Evolutionary conservation across 352 stramenopile genomes (phyloP).

Genomic region (Pythium rhizo-oryzae): DNA sequence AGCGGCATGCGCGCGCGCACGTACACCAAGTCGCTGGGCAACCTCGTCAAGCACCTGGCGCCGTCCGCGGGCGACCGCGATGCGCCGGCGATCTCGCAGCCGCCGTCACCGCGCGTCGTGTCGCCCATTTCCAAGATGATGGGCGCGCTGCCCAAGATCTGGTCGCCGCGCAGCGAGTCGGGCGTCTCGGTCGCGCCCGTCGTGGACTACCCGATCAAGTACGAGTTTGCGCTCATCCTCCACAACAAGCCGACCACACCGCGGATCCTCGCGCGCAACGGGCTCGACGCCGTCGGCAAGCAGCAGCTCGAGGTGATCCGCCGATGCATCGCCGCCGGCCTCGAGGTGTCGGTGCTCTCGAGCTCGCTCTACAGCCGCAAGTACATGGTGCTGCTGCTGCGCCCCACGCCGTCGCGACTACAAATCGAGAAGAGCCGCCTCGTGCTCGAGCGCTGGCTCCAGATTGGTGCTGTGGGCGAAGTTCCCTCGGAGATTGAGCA

Average conservation of each 20-base stretch:
- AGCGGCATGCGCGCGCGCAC: slow-evolving; percentile 45
- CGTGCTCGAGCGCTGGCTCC: slow-evolving; percentile 82
- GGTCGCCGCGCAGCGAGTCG: slow-evolving; percentile 62
- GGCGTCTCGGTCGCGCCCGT: slow-evolving; percentile 35
- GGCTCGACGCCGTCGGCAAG: slow-evolving; percentile 70
- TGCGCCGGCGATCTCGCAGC: slow-evolving; percentile 13
- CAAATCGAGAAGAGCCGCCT: slow-evolving; percentile 83
- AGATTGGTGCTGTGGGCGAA: slow-evolving; percentile 85
- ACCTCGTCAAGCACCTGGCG: slow-evolving; percentile 79
- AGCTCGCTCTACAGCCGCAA: slow-evolving; percentile 83
- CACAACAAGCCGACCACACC: slow-evolving; percentile 84
- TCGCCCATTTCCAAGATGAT: slow-evolving; percentile 54
- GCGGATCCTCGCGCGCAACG: slow-evolving; percentile 71
- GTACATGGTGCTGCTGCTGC: slow-evolving; percentile 77
- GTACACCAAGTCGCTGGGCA: slow-evolving; percentile 82
- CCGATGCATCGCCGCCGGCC: slow-evolving; percentile 70
- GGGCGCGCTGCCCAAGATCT: slow-evolving; percentile 59
- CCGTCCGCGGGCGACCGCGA: slow-evolving; percentile 40
- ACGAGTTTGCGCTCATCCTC: slow-evolving; percentile 84
- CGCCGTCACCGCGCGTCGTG: slow-evolving; percentile 35
- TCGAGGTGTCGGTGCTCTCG: slow-evolving; percentile 80
- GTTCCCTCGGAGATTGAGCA: slow-evolving; percentile 87
- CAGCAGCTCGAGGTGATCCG: slow-evolving; percentile 77
- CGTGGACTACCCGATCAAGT: slow-evolving; percentile 73
- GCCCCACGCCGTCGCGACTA: slow-evolving; percentile 58